Base-by-base conservation (phyloP, 306 rosid genomes). In the Spatholobus suberectus region DNA sequence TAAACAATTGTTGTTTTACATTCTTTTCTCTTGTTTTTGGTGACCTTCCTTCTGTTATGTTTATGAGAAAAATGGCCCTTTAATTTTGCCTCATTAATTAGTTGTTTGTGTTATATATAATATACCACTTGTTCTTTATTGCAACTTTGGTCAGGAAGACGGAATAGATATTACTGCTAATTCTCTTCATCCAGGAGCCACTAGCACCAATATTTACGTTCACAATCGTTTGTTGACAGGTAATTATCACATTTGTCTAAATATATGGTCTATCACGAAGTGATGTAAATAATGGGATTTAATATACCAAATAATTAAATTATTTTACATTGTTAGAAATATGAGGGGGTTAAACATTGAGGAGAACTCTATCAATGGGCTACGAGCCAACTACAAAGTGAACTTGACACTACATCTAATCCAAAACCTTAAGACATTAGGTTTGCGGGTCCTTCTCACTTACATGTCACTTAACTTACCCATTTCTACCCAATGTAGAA, bases 171-270 rank as follows among this genome's bases (percentile, higher is more conserved):
- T 90, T 76, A 93, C 90, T 15, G 97, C 90, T 21, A 95, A 93
- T 87, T 89, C 97, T 69, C 92, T 95, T 87, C 97, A 93, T 77
- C 98, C 95, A 0, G 98, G 98, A 70, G 27, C 41, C 79, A 85
- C 91, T 34, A 5, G 1, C 34, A 93, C 97, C 62, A 90, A 89
- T 76, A 87, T 95, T 82, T 87, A 88, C 70, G 90, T 95, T n/a
- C 58, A 88, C 38, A 83, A 24, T 78, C 34, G 8, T 69, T 1
- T 78, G 17, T 1, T 87, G n/a, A 70, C 52, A 0, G 86, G 97
- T 90, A 88, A 83, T 13, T 51, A 8, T 3, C 12, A 54, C 27
- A 20, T 43, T 43, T 15, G 21, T 63, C 21, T 49, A 17, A 37
- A 35, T 77, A 18, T 23, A 34, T 47, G 55, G 27, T 43, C 20